Evolutionary conservation across 2,329 filamentous ascomycete species (phyloP), one percentile per base, ranked within the genome.

Genomic region (Fusarium pseudoanthophilum): DNA sequence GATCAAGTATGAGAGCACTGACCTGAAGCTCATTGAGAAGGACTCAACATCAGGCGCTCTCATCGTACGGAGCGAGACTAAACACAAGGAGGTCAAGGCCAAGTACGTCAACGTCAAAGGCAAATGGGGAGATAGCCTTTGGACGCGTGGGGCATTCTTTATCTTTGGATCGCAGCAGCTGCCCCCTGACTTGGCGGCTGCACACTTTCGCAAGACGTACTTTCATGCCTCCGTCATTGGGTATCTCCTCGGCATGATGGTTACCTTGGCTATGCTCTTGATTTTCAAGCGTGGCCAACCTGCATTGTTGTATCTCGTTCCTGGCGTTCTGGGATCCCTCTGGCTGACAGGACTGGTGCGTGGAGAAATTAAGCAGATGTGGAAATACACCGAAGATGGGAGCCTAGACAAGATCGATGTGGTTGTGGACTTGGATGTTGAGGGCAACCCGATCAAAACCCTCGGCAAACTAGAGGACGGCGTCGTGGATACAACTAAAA

Each of bases 251-350:
- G 95, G 94, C 2, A 93, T 98, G 90, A 70, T 94, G 5, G 85
- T 87, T 5, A 98, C 95, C 0, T 82, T 98, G 24, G 84, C 87
- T 1, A 92, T 95, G 77, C 92, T 98, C 83, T 86, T 95, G 56
- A 83, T 94, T 15, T 96, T 91, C 78, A 88, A 92, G 52, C 94
- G 94, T 71, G 94, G 93, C 6, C 95, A 99, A 79, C 95, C 95
- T 1, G 95, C 96, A 13, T 86, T 99, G 37, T 85, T 99, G 20
- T 98, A 98, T 79, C 89, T 99, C 11, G 96, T 98, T 1, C 95
- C 95, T 0, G 92, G 93, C 1, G 94, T 98, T 1, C 84, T 98
- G 10, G 86, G 88, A 4, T 88, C 92, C 3, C 79, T 96, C 2
- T 97, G 94, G 92, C 81, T 90, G 7, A 96, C 93, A 4, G 95